Conservation (phyloP, 2,329 filamentous ascomycete species). For the Metarhizium guizhouense region DNA sequence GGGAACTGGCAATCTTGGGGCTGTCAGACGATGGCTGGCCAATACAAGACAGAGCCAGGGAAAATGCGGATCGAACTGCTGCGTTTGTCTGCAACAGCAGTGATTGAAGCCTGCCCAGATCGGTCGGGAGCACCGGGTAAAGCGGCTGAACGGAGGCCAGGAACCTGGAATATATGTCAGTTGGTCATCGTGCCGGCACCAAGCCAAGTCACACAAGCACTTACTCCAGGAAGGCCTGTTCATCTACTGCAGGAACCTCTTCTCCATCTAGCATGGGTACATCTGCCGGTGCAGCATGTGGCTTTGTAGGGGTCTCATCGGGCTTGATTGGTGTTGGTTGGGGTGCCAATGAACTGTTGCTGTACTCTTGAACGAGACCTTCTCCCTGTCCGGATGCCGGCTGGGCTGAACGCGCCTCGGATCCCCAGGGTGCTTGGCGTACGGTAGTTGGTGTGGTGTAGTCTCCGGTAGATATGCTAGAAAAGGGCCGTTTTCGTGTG, state of each 20-base stretch:
- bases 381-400: conserved; percentile 29
- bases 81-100: conserved; percentile 47
- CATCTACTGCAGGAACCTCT: conserved; percentile 23
- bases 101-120: conserved; percentile 44
- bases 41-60: conserved; percentile 53
- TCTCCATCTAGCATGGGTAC: conserved; percentile 18
- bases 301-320: conserved; percentile 27
- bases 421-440: conserved; percentile 37
- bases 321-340: conserved; percentile 32
- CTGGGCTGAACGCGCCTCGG: conserved; percentile 37
- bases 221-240: conserved; percentile 37
- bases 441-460: conserved; percentile 30
- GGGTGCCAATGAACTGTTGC: conserved; percentile 35
- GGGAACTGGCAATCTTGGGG: conserved; percentile 33
- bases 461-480: conserved; percentile 34
- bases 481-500: conserved; percentile 37
- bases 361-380: conserved; percentile 22
- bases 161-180: conserved; percentile 36
- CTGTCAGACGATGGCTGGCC: conserved; percentile 30
- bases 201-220: conserved; percentile 9
- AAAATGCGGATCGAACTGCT: conserved; percentile 53
- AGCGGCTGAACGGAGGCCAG: conserved; percentile 55
- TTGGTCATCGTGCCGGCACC: background rate
- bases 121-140: conserved; percentile 56
- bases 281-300: conserved; percentile 25